Conservation (phyloP, 2,329 filamentous ascomycete species). For the Cephalotrichum gorgonifer region DNA sequence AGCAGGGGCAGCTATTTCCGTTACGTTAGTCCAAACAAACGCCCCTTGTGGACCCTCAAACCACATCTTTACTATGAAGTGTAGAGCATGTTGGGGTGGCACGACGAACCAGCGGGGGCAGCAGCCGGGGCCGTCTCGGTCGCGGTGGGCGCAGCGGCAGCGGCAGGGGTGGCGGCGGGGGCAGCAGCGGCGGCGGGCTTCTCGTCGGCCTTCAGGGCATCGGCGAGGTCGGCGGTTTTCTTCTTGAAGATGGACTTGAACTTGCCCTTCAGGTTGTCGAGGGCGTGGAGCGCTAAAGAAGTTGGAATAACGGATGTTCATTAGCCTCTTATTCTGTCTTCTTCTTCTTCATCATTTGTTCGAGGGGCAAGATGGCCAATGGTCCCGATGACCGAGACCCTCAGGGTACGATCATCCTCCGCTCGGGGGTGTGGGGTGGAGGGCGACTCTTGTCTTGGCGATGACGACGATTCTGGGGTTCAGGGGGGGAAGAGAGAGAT, state of each 20-base stretch:
- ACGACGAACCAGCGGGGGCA: neutral
- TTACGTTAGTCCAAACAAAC: neutral
- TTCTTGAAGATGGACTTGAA: constrained; percentile 43
- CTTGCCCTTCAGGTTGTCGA: constrained; percentile 47
- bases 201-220: constrained; percentile 10
- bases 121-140: neutral
- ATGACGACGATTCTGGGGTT: neutral
- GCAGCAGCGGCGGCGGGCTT: constrained; percentile 15
- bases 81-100: neutral
- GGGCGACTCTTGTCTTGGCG: constrained; percentile 1
- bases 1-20: neutral
- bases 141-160: constrained; percentile 4
- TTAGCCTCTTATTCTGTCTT: neutral
- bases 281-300: constrained; percentile 32
- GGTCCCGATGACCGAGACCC: too few relatives aligned
- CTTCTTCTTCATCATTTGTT: neutral
- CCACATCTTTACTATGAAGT: neutral
- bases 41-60: neutral
- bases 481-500: constrained; percentile 13
- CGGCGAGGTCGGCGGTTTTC: constrained; percentile 16
- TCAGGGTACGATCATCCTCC: too few relatives aligned
- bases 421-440: neutral
- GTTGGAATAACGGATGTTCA: constrained; percentile 3
- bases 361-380: too few relatives aligned
- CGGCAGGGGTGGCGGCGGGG: constrained; percentile 14